Evolutionary conservation across 2,329 filamentous ascomycete species (phyloP), one percentile per base, ranked within the genome.

Genomic region (Verruconis gallopava): DNA sequence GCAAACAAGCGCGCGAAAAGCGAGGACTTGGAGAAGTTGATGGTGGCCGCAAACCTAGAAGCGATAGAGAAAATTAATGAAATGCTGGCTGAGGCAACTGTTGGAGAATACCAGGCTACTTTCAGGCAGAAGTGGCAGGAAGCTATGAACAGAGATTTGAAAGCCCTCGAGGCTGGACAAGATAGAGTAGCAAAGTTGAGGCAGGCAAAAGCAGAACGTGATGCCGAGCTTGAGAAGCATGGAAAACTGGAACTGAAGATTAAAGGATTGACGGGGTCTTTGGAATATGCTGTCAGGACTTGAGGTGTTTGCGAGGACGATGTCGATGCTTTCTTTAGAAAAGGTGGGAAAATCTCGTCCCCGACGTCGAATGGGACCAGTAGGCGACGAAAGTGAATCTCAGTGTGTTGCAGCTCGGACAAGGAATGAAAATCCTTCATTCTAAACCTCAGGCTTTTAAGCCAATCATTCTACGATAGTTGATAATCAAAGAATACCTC

Each of bases 131-230:
- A 22, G 3, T 42, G 40, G 40, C 30, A 36, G 17, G 40, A 42
- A 33, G 33, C 30, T 11, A 42, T 42, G 40, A 33, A 42, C 5
- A 5, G 19, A 3, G 40, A 42, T 6, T 36, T 42, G 28, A 18
- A 42, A 5, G n/a, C n/a, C 6, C n/a, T 42, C 18, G 40, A 42
- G 40, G 36, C 19, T 18, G 20, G 21, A 21, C 40, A 42, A 33
- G 6, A 4, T 4, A 30, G 36, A 12, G 40, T 20, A 18, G 32
- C 11, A 14, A 36, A 22, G 18, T 5, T 21, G 28, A 36, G 32
- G 12, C 14, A 25, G 19, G 40, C 22, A 21, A 19, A 30, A 9
- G 25, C 15, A 14, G 4, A 15, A 33, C 21, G 40, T 13, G 32
- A 37, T 13, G 40, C 35, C 18, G 21, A 33, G 32, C 20, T 18